Base-by-base conservation (phyloP, 2,329 filamentous ascomycete genomes). In the Teratosphaeria viscida region DNA sequence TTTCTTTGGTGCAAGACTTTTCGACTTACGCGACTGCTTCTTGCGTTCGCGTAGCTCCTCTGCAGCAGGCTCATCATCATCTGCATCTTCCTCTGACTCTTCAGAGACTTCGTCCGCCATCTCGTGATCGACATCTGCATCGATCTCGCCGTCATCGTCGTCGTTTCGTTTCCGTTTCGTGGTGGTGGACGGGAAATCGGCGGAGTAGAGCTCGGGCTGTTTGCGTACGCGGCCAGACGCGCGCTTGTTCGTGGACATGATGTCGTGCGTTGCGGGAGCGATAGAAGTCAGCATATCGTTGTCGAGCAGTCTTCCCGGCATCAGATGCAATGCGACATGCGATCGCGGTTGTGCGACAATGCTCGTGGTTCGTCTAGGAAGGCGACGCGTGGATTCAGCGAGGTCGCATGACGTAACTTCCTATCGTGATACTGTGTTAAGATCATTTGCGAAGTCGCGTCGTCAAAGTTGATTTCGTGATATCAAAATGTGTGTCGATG, bases 161-260 rank as follows among this genome's bases (percentile, higher is more conserved):
- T 74, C 70, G 43, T 68, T 72, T 54, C 71, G 68, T 70, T 83
- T 83, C 62, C 81, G 77, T 70, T 83, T 83, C 12, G 71, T 69
- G 47, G 69, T 69, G 16, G 32, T 37, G 58, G 70, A 68, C 52
- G 61, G 62, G 47, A 65, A 64, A 5, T 66, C 62, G 58, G 65
- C 66, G 5, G 70, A 65, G 61, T 66, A 69, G 35, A 67, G 62
- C 47, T 72, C 68, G 2, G 72, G 67, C 58, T 71, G 71, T 60
- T 71, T 71, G 52, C 67, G 68, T 19, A 71, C 70, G 62, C 74
- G 72, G 83, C 84, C 83, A 43, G 85, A 88, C 65, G 84, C 83
- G 73, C 86, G 85, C 34, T 58, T 62, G 37, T 39, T 58, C 43
- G 43, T 19, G n/a, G 43, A 49, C 43, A 49, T 49, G 16, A 23